These are phyloP conservation scores for Rubia yunnanensis DNA, from an alignment of 257 asterid genomes.

Conservation along the genomic window DNA sequence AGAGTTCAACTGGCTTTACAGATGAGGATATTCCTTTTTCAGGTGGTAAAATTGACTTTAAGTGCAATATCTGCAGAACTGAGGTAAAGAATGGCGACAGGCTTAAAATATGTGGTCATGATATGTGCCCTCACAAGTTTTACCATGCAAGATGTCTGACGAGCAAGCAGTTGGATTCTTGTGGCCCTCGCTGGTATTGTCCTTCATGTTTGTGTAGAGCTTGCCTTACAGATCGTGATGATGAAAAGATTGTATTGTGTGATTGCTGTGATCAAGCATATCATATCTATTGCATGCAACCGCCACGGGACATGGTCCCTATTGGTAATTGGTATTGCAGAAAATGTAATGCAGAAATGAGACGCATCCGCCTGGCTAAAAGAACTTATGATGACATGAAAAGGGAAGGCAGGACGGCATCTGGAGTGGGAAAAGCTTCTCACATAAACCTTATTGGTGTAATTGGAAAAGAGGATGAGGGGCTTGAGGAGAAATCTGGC, in stretches of 20 bases:
- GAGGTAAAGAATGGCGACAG: constrained; percentile 37
- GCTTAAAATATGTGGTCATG: constrained; percentile 56
- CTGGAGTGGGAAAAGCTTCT: constrained; percentile 21
- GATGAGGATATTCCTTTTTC: constrained; percentile 19
- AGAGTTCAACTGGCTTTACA: constrained; percentile 39
- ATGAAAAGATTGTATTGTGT: constrained; percentile 75
- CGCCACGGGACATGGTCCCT: constrained; percentile 53
- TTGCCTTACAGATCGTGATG: constrained; percentile 65
- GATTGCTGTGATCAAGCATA: constrained; percentile 88
- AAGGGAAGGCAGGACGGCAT: constrained; percentile 26
- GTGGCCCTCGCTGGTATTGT: constrained; percentile 77
- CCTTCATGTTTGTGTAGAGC: constrained; percentile 82
- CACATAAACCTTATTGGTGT: neutral
- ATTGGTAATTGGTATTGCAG: constrained; percentile 73
- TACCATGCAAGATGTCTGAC: constrained; percentile 77
- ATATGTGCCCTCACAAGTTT: constrained; percentile 67
- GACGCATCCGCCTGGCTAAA: constrained; percentile 41
- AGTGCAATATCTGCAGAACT: constrained; percentile 58
- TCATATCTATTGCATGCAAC: constrained; percentile 74
- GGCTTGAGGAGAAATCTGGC: constrained; percentile 42
- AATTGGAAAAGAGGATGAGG: constrained; percentile 24
- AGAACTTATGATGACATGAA: constrained; percentile 28
- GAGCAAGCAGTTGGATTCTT: constrained; percentile 40
- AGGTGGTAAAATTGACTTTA: constrained; percentile 15
- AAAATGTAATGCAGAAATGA: constrained; percentile 47